Evolutionary conservation across 164 flowering plant species (phyloP), one percentile per base, ranked within the genome.

Genomic region (Umbellularia californica): DNA sequence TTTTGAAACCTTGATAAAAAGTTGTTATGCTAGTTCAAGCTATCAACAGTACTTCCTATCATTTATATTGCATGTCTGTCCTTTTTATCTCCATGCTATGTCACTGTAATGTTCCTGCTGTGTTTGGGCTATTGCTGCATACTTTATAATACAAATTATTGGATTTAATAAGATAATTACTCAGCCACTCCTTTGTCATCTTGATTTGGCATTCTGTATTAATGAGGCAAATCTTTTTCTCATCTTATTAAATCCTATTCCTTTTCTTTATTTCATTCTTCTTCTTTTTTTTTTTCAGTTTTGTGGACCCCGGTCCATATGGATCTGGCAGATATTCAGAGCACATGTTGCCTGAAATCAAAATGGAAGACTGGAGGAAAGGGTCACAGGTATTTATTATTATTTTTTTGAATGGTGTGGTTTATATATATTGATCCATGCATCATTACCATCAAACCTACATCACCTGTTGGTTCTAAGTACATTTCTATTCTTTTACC

Each of bases 301-400:
- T 95, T 81, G 83, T 84, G 78, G 98, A 93, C 90, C 98, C 99
- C 0, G 97, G 99, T 68, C 98, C 94, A 19, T 95, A 87, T 87
- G 99, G 99, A 75, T 87, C 86, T 80, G 98, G 91, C 66, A 88
- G 99, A 80, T 94, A 90, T 81, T 86, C 90, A n/a, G 92, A 90
- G 28, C 92, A 85, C 77, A 93, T 95, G 98, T 80, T 88, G 76
- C 99, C 98, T 30, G 97, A 95, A 83, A 82, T 95, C 66, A 93
- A 88, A 72, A 85, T 77, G 82, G 88, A 87, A 65, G 90, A 91
- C 74, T 93, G 92, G 63, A 83, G 97, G 74, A 95, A 95, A 85
- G 99, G 99, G 72, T 90, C 99, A 67, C 99, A 93, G 99, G 99
- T 95, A 87, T 41, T 41, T 41, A 41, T 41, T 41, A 41, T 41